Base-by-base conservation (phyloP, 345 rosid species). In the Aquilaria sinensis region DNA sequence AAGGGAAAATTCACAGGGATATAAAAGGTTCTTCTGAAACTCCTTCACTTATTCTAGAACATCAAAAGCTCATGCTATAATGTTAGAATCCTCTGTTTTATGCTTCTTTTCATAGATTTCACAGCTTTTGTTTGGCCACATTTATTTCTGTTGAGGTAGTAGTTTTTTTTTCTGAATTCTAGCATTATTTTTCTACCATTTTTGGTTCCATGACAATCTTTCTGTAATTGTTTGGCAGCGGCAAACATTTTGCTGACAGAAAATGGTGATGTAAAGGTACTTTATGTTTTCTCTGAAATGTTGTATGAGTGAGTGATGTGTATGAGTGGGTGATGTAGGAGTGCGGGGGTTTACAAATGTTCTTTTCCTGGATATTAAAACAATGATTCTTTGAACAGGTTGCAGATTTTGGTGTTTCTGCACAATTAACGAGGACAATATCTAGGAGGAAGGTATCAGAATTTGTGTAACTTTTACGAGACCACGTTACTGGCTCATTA, bases 321-420 rank as follows among this genome's bases (percentile, higher is more conserved):
- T n/a, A 57, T 69, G 50, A 33, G 53, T 57, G 31, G 46, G 58
- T n/a, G 46, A 32, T 50, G 29, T 30, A 56, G 57, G 52, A 49
- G 56, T 58, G 34, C 29, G 33, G 31, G 54, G 45, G 66, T 66
- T 52, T 16, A 51, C 57, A 57, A 15, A 43, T 37, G 43, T 51
- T 67, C 32, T 30, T 37, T 51, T 70, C 31, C 72, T 72, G 72
- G 59, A 64, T 68, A 50, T 62, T 73, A 50, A 64, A 53, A 63
- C 72, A 56, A 53, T 61, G 51, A 53, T 62, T 37, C 46, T 68
- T 68, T 59, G 69, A 52, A 72, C 86, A 95, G 99, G 99, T 95
- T 72, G 99, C 99, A 30, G 99, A 91, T 79, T 95, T 95, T 85
- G 99, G 99, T 45, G 99, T 95, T 66, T 95, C 99, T 74, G 98